Evolutionary conservation across 2,329 filamentous ascomycete species (phyloP).

Genomic region (Neopestalotiopsis rosae): DNA sequence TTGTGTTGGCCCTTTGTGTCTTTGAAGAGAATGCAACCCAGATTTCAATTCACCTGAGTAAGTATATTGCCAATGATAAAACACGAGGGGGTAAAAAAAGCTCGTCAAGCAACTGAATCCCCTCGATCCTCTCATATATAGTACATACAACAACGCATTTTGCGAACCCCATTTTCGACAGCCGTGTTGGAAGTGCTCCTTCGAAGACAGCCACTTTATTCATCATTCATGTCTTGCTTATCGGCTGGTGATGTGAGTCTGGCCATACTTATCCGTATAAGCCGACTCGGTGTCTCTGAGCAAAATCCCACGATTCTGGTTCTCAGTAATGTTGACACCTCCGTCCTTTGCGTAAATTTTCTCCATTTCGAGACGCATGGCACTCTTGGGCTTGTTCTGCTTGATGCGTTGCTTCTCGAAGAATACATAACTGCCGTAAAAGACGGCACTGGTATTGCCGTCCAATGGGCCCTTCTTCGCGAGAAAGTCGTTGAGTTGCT

Average conservation of each 20-base stretch:
- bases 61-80: too few species aligned
- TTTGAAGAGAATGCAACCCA: too few species aligned
- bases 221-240: neutral
- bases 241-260: constrained; percentile 18
- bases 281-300: constrained; percentile 20
- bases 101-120: too few species aligned
- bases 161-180: neutral
- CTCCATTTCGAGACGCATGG: constrained; percentile 59
- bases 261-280: constrained; percentile 24
- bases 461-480: constrained; percentile 50
- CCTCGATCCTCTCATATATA: too few species aligned
- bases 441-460: constrained; percentile 55
- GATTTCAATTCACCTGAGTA: too few species aligned
- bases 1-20: too few species aligned
- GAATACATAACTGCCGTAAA: constrained; percentile 61
- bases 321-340: constrained; percentile 31
- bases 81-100: too few species aligned
- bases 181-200: neutral
- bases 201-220: neutral
- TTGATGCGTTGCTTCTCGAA: constrained; percentile 64
- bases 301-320: constrained; percentile 7
- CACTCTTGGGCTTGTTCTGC: constrained; percentile 55
- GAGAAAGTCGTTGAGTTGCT: constrained; percentile 55
- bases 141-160: too few species aligned
- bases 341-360: constrained; percentile 31